Percentiles rank a stretch among this genome's conserved stretches.
Conservation (phyloP, 768 basidiomycete genomes). For the Russula earlei region DNA sequence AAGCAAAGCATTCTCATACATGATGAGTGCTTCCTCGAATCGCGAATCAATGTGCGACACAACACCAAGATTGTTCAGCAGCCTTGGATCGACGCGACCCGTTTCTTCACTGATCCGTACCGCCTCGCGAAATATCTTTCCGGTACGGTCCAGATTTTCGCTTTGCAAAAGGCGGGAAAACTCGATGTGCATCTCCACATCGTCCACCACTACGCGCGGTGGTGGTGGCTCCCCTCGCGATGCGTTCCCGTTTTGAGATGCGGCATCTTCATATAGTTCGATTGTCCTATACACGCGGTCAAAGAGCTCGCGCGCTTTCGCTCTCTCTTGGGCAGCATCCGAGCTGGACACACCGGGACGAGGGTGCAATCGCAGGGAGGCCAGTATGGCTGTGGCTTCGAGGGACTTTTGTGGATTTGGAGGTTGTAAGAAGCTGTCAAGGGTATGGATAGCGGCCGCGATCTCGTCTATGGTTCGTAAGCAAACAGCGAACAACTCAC, state of each 20-base stretch:
- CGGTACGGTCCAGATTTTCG: constrained; percentile 64
- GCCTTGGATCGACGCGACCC: constrained; percentile 46
- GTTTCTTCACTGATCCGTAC: constrained; percentile 47
- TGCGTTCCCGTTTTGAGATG: constrained; percentile 26
- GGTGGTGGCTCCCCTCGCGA: constrained; percentile 8
- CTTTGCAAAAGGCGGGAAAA: constrained; percentile 84
- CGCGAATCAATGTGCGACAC: constrained; percentile 63
- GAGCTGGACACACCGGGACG: constrained; percentile 70
- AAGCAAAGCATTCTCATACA: constrained; percentile 71
- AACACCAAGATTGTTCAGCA: constrained; percentile 76
- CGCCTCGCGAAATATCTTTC: constrained; percentile 67
- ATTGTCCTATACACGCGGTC: constrained; percentile 64
- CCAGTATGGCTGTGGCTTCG: constrained; percentile 84
- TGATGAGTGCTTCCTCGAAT: constrained; percentile 41
- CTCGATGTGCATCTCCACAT: constrained; percentile 85
- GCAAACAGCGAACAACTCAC: not conserved
- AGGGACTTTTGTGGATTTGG: constrained; percentile 56
- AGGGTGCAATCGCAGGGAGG: constrained; percentile 75
- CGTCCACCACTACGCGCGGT: constrained; percentile 43
- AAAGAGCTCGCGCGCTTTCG: constrained; percentile 71
- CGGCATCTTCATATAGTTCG: constrained; percentile 45
- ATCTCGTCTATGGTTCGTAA: constrained; percentile 49
- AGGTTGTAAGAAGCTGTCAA: constrained; percentile 66
- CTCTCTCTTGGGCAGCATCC: constrained; percentile 63
- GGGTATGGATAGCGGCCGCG: constrained; percentile 75